Evolutionary conservation across 2,329 filamentous ascomycete species (phyloP).

Genomic region (Pseudogymnoascus sp.): DNA sequence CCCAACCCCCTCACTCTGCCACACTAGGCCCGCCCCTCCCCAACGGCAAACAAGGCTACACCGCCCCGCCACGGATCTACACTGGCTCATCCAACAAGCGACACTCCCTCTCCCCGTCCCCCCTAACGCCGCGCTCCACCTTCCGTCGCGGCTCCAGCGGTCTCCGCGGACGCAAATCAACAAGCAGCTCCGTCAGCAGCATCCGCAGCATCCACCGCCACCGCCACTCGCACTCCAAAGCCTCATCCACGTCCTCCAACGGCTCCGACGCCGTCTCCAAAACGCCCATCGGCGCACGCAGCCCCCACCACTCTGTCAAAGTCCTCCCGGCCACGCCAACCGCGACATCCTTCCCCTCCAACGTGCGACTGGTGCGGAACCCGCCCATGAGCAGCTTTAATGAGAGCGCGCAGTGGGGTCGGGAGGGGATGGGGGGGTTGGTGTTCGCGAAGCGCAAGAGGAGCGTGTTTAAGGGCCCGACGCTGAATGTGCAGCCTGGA

Average conservation of each 20-base stretch:
- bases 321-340: conserved; percentile 89
- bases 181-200: conserved; percentile 88
- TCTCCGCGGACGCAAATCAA: conserved; percentile 86
- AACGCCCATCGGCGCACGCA: conserved; percentile 56
- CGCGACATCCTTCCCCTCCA: conserved; percentile 65
- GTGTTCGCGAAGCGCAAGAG: conserved; percentile 76
- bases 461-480: conserved; percentile 74
- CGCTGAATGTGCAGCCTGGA: conserved; percentile 40
- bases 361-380: conserved; percentile 72
- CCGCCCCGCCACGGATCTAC: conserved; percentile 28
- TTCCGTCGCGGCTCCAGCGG: conserved; percentile 77
- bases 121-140: conserved; percentile 78
- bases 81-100: conserved; percentile 49
- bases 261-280: conserved; percentile 64
- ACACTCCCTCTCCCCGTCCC: conserved; percentile 77
- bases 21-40: conserved; percentile 28
- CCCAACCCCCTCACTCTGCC: conserved; percentile 45
- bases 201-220: conserved; percentile 86
- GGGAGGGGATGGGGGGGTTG: conserved; percentile 44
- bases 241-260: conserved; percentile 82
- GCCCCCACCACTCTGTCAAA: conserved; percentile 85
- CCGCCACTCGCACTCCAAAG: conserved; percentile 83
- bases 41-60: conserved; percentile 26
- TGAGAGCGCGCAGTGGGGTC: conserved; percentile 45
- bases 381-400: conserved; percentile 46